Percentiles rank a stretch among this genome's conserved stretches.
These are phyloP conservation scores for Musa schizocarpa DNA, from an alignment of 176 grass and related monocot species.

Conservation along the genomic window DNA sequence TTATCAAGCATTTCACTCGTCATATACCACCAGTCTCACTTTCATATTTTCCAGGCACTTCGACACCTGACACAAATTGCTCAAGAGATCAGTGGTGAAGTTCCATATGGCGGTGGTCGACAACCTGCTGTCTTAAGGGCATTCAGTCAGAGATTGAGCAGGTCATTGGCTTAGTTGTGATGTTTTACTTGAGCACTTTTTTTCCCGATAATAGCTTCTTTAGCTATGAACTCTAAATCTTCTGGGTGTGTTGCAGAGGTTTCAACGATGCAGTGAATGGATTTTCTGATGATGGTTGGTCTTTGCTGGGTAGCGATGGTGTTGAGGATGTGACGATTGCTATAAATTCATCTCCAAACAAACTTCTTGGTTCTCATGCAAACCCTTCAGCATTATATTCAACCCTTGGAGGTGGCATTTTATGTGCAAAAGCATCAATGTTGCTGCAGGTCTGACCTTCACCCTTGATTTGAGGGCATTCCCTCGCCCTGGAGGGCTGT, in stretches of 20 bases:
- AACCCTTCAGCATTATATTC: slow-evolving; percentile 49
- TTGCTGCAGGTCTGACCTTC: slow-evolving; percentile 55
- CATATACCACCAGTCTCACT: neutral
- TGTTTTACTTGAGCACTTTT: neutral
- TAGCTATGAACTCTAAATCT: neutral
- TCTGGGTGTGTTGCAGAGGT: slow-evolving; percentile 41
- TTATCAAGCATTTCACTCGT: neutral
- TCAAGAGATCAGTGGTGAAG: slow-evolving; percentile 79
- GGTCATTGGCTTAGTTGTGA: slow-evolving; percentile 26
- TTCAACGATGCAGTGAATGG: slow-evolving; percentile 98
- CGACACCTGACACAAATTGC: slow-evolving; percentile 84
- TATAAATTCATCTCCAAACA: slow-evolving; percentile 70
- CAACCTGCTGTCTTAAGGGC: slow-evolving; percentile 77
- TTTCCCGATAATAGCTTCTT: neutral
- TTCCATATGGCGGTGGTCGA: slow-evolving; percentile 58
- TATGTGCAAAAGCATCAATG: slow-evolving; percentile 98
- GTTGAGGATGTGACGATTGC: slow-evolving; percentile 77
- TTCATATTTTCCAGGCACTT: slow-evolving; percentile 41
- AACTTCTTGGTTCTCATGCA: slow-evolving; percentile 51
- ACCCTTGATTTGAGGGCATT: neutral
- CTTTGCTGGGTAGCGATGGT: slow-evolving; percentile 57
- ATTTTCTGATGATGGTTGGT: slow-evolving; percentile 96
- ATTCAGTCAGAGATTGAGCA: slow-evolving; percentile 93
- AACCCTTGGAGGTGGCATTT: slow-evolving; percentile 55
- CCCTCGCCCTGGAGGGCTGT: neutral